phyloP scores from a whole-genome alignment of 371 early-diverging fungal genomes.

The Furculomyces boomerangus region DNA sequence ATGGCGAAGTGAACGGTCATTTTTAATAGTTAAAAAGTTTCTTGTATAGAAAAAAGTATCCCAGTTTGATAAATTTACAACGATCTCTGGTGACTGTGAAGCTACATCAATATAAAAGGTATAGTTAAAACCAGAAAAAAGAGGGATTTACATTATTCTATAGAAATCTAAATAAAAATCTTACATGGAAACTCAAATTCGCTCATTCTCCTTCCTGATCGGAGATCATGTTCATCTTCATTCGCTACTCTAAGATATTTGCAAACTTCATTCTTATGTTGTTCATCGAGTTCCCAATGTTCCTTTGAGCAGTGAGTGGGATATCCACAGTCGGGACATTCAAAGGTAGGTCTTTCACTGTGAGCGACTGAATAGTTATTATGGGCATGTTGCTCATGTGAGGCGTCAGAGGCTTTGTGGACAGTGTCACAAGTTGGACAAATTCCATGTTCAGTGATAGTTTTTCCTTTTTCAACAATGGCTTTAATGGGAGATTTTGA shows the following conservation, averaged over 20 bases:
- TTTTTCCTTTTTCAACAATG: conserved; percentile 42
- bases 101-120: conserved; percentile 19
- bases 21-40: conserved; percentile 54
- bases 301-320: conserved; percentile 66
- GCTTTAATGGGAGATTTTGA: conserved; percentile 52
- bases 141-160: no score
- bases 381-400: neutral
- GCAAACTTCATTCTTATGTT: conserved; percentile 35
- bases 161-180: neutral
- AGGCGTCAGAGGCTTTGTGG: conserved; percentile 9
- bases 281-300: conserved; percentile 44
- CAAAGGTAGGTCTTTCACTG: conserved; percentile 28
- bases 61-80: conserved; percentile 65
- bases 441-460: conserved; percentile 44
- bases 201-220: conserved; percentile 51
- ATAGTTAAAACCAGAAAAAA: neutral
- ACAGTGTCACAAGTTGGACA: conserved; percentile 46
- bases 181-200: conserved; percentile 72
- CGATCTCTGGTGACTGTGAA: conserved; percentile 54
- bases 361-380: neutral
- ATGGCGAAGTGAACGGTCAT: conserved; percentile 56
- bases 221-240: conserved; percentile 69
- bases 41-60: conserved; percentile 68
- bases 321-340: conserved; percentile 68
- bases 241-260: conserved; percentile 43